Base-by-base conservation (phyloP, 345 rosid genomes). In the Rhodamnia argentea region DNA sequence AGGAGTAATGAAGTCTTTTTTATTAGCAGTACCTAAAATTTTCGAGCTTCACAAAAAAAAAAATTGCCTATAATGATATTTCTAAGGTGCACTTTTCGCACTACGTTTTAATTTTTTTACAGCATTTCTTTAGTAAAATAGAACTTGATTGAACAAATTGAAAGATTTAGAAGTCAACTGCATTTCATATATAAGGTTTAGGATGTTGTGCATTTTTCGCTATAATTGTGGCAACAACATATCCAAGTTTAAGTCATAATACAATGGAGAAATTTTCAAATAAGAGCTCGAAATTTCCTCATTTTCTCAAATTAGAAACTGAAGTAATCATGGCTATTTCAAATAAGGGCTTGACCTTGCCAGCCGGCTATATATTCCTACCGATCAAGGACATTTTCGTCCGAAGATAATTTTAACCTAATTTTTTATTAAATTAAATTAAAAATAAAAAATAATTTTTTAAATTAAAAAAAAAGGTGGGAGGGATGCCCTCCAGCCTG, bases 21-120 rank as follows among this genome's bases (percentile, higher is more conserved):
- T 13, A 59, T n/a, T 1, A 13, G 16, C 37, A 13, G 1, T n/a
- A 60, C 70, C 32, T n/a, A 60, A n/a, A 60, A 27, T 60, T 60
- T 60, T 8, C 70, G 7, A 60, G 9, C 0, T 8, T 13, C 37
- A n/a, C 37, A n/a, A 13, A 60, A 37, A 3, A 37, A 3, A 60
- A 60, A 60, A 60, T n/a, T 60, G n/a, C 37, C 37, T 13, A 0
- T 0, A 0, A 0, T 2, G 1, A 3, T 60, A 60, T 60, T 18
- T 18, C 27, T 13, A 60, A 3, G 0, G 10, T 13, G 10, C 20
- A 60, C 70, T 60, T 60, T 60, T 60, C 2, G 27, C 1, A 1
- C 2, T 13, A 60, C 27, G 4, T 60, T 60, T 27, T 13, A 60
- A n/a, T 27, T n/a, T 5, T 5, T 58, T 14, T n/a, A n/a, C 0